phyloP scores from a whole-genome alignment of 371 early-diverging fungal genomes.

The Apophysomyces variabilis region DNA sequence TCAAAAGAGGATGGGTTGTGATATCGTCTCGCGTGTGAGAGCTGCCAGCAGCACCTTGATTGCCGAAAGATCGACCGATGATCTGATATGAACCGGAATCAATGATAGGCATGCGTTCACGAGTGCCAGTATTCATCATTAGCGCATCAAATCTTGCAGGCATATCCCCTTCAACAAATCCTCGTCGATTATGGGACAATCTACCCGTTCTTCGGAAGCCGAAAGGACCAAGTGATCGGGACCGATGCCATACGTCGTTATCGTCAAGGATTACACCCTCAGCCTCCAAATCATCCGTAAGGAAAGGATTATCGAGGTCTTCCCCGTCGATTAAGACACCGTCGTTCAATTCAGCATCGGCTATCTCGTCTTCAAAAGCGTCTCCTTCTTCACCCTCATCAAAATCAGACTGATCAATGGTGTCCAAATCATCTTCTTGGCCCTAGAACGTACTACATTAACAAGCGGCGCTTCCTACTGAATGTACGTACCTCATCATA shows the following conservation, averaged over 20 bases:
- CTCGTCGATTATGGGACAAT: constrained; percentile 13
- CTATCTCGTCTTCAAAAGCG: constrained; percentile 50
- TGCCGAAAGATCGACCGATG: constrained; percentile 38
- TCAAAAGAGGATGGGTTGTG: constrained; percentile 73
- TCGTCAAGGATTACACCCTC: constrained; percentile 38
- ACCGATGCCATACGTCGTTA: constrained; percentile 19
- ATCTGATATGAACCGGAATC: constrained; percentile 18
- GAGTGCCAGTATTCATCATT: constrained; percentile 5
- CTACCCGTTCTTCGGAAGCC: constrained; percentile 19
- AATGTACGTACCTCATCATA: constrained; percentile 40
- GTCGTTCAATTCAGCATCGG: constrained; percentile 45
- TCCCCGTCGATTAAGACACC: constrained; percentile 60
- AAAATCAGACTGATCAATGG: constrained; percentile 51
- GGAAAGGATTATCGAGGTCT: constrained; percentile 63
- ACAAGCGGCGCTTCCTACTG: neutral
- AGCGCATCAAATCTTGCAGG: constrained; percentile 9
- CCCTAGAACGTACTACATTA: constrained; percentile 9
- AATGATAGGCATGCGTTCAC: constrained; percentile 17
- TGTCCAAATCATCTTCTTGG: constrained; percentile 51
- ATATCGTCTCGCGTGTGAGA: constrained; percentile 53
- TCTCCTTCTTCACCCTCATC: constrained; percentile 58
- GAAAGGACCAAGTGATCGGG: constrained; percentile 18
- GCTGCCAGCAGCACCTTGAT: constrained; percentile 22
- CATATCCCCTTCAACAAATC: constrained; percentile 13
- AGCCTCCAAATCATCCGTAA: constrained; percentile 37